Evolutionary conservation across 208 protist species (phyloP).

Genomic region (Leishmania mexicana): DNA sequence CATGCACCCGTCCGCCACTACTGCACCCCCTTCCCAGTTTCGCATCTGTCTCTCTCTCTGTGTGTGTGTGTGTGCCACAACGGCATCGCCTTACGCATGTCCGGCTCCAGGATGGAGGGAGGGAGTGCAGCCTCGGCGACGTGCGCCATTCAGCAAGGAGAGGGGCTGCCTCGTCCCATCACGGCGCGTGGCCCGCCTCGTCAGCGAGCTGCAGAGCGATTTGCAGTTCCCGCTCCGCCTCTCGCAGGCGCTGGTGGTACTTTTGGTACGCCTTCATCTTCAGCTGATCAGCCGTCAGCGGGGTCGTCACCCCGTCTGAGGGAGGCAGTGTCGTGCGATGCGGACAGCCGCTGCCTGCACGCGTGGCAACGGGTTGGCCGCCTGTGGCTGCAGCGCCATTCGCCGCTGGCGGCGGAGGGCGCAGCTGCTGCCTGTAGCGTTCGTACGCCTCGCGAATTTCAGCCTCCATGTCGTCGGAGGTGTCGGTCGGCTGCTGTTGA

Average conservation of each 20-base stretch:
- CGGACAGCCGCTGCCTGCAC: neutral
- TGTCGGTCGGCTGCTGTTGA: neutral
- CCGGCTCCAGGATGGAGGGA: neutral
- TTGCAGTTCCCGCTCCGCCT: slow-evolving; percentile 32
- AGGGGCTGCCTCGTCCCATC: neutral
- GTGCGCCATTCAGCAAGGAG: neutral
- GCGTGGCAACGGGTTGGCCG: neutral
- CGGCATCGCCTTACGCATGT: neutral
- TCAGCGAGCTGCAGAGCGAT: slow-evolving; percentile 18
- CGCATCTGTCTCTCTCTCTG: neutral
- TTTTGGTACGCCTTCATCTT: slow-evolving; percentile 33
- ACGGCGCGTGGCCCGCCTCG: slow-evolving; percentile 10
- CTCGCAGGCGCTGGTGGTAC: slow-evolving; percentile 27
- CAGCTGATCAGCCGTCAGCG: slow-evolving; percentile 17
- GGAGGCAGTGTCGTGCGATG: neutral
- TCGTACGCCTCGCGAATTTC: slow-evolving; percentile 39
- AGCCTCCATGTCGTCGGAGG: slow-evolving; percentile 4
- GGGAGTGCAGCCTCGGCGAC: neutral
- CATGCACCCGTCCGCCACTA: too few relatives aligned
- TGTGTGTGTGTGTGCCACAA: neutral
- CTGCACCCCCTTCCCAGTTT: neutral
- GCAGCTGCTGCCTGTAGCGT: slow-evolving; percentile 26
- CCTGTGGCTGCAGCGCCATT: neutral
- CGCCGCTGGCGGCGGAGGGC: neutral
- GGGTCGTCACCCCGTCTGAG: neutral